phyloP scores from a whole-genome alignment of 106 monocot genomes.

The Hemerocallis citrina region DNA sequence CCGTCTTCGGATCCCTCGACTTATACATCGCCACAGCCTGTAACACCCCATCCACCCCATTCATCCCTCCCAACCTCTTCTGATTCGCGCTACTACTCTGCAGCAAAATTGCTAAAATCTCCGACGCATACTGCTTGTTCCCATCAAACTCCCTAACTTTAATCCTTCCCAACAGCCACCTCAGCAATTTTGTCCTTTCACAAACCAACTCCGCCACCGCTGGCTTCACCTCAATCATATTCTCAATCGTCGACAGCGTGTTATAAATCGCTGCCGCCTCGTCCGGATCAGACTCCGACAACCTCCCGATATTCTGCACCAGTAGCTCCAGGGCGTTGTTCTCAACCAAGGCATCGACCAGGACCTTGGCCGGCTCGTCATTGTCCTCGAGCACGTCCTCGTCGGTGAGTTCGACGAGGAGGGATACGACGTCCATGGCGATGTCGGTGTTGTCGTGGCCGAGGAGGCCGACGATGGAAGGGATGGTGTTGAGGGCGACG shows the following conservation, averaged over 20 bases:
- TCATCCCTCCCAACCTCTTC: slow-evolving; percentile 90
- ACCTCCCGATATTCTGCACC: slow-evolving; percentile 68
- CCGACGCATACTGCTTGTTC: slow-evolving; percentile 85
- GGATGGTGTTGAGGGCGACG: slow-evolving; percentile 59
- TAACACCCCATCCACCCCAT: slow-evolving; percentile 82
- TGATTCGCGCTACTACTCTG: slow-evolving; percentile 88
- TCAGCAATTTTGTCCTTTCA: slow-evolving; percentile 74
- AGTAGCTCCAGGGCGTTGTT: slow-evolving; percentile 83
- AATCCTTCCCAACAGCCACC: slow-evolving; percentile 66
- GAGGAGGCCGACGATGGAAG: slow-evolving; percentile 65
- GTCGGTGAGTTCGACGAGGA: slow-evolving; percentile 82
- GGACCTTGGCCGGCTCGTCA: slow-evolving; percentile 51
- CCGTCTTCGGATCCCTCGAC: slow-evolving; percentile 86
- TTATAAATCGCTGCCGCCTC: slow-evolving; percentile 75
- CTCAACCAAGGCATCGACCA: slow-evolving; percentile 74
- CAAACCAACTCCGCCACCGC: slow-evolving; percentile 77
- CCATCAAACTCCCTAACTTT: slow-evolving; percentile 85
- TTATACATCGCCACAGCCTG: slow-evolving; percentile 98
- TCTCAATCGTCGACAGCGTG: slow-evolving; percentile 73
- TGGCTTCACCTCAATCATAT: slow-evolving; percentile 80
- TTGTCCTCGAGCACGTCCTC: slow-evolving; percentile 78
- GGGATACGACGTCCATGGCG: slow-evolving; percentile 66
- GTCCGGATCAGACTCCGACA: slow-evolving; percentile 84
- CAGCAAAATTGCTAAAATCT: slow-evolving; percentile 83
- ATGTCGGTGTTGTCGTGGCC: slow-evolving; percentile 86